phyloP scores from a whole-genome alignment of 2,329 filamentous ascomycete genomes.

The Hymenoscyphus infarciens region DNA sequence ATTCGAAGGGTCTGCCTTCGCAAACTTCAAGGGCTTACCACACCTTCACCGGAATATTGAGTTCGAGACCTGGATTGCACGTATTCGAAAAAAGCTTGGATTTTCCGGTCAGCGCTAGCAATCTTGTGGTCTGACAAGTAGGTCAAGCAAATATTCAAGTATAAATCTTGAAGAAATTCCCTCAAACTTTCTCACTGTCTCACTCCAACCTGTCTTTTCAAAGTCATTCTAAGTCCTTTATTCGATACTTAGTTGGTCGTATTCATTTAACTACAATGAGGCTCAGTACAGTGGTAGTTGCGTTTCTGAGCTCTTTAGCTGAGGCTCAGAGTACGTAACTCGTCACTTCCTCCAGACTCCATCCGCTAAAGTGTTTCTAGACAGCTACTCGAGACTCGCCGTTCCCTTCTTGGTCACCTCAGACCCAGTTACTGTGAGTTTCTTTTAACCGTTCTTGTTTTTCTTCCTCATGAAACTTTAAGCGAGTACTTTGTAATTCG shows the following conservation, averaged over 20 bases:
- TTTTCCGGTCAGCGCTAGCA: conserved; percentile 1
- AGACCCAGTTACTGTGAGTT: conserved; percentile 13
- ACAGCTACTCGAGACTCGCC: conserved; percentile 9
- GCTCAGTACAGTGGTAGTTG: conserved; percentile 3
- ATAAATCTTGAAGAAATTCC: conserved; percentile 4
- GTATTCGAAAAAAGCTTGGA: not conserved
- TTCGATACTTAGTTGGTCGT: not conserved
- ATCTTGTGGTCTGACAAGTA: not conserved
- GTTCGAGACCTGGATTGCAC: not conserved
- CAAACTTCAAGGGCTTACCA: conserved; percentile 2
- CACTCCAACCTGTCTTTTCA: not conserved
- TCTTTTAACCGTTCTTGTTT: not conserved
- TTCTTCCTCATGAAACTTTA: not conserved
- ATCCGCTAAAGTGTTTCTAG: not conserved
- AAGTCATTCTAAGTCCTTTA: not conserved
- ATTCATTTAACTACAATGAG: conserved; percentile 8
- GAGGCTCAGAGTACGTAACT: not conserved
- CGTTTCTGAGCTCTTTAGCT: not conserved
- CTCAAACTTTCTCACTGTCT: not conserved
- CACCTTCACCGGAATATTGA: not conserved
- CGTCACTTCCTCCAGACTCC: too few relatives aligned
- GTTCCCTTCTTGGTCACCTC: conserved; percentile 7
- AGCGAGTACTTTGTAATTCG: not conserved
- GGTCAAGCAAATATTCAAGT: not conserved
- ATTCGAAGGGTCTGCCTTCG: not conserved